phyloP scores from a whole-genome alignment of 345 rosid genomes.

The Salix purpurea region DNA sequence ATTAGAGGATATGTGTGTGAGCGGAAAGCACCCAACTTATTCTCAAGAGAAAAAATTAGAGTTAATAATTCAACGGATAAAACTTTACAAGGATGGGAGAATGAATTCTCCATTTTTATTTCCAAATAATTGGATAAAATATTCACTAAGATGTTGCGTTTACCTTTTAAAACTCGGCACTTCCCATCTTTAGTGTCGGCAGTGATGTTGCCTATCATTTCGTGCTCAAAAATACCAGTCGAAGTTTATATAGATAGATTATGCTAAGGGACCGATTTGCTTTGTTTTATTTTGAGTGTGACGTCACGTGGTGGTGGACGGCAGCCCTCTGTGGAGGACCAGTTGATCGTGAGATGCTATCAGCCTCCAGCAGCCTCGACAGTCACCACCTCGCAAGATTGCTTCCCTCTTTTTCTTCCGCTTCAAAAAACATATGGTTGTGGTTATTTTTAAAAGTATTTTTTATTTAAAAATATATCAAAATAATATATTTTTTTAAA shows the following conservation, averaged over 20 bases:
- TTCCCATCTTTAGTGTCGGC: not conserved
- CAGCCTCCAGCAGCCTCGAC: not conserved
- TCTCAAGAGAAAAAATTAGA: too few relatives aligned
- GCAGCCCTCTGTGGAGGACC: not conserved
- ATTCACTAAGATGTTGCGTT: not conserved
- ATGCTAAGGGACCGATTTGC: not conserved
- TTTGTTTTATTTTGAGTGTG: not conserved
- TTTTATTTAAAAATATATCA: too few relatives aligned
- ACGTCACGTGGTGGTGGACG: not conserved
- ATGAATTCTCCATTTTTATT: too few relatives aligned
- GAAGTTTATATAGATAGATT: not conserved
- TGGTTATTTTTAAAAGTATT: too few relatives aligned
- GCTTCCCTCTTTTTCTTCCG: not conserved
- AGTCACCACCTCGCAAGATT: not conserved
- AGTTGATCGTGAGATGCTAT: not conserved
- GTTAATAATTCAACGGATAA: too few relatives aligned
- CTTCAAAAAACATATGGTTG: not conserved
- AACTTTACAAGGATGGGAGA: too few relatives aligned
- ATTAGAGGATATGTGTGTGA: too few relatives aligned
- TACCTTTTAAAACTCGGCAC: not conserved
- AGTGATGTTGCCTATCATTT: not conserved
- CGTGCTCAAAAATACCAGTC: not conserved
- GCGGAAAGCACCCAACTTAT: too few relatives aligned
- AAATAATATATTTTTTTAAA: too few relatives aligned
- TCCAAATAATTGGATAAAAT: too few relatives aligned